Conservation (phyloP, 2,329 filamentous ascomycete species). For the Lizonia empirigonia region DNA sequence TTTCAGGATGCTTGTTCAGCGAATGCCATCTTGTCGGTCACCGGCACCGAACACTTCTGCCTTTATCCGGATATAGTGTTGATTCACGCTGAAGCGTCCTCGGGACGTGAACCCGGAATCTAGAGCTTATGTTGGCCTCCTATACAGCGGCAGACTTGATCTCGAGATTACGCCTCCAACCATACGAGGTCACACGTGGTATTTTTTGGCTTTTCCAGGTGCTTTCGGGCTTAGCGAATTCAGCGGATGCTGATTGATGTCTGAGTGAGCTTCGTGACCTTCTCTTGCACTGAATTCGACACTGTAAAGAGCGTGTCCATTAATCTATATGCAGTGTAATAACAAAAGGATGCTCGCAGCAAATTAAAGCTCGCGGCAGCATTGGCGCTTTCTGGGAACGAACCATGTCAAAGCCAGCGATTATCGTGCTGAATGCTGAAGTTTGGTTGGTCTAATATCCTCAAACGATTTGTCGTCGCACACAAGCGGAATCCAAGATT, state of each 20-base stretch:
- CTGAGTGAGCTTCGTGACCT: not conserved
- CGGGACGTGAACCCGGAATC: constrained; percentile 10
- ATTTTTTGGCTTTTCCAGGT: not conserved
- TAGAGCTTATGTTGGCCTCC: not conserved
- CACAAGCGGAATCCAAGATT: not conserved
- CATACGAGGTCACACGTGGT: not conserved
- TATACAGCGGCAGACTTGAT: not conserved
- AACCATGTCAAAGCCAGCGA: too few relatives aligned
- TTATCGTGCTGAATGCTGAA: too few relatives aligned
- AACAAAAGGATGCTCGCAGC: too few relatives aligned
- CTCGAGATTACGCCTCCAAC: not conserved
- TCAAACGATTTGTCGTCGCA: not conserved
- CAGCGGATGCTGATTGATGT: too few relatives aligned
- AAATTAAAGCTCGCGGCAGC: not conserved
- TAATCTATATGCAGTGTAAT: too few relatives aligned
- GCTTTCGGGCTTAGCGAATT: not conserved
- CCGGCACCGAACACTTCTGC: not conserved
- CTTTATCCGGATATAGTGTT: constrained; percentile 14
- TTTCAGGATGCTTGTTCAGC: constrained; percentile 2
- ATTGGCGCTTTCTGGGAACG: not conserved
- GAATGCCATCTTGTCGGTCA: constrained; percentile 6
- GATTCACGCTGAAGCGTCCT: not conserved
- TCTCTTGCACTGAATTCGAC: not conserved
- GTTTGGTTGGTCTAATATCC: not conserved
- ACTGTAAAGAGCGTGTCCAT: too few relatives aligned